Percentiles rank a stretch among this genome's conserved stretches.
These are phyloP conservation scores for Salix exigua DNA, from an alignment of 345 rosid species.

Conservation along the genomic window DNA sequence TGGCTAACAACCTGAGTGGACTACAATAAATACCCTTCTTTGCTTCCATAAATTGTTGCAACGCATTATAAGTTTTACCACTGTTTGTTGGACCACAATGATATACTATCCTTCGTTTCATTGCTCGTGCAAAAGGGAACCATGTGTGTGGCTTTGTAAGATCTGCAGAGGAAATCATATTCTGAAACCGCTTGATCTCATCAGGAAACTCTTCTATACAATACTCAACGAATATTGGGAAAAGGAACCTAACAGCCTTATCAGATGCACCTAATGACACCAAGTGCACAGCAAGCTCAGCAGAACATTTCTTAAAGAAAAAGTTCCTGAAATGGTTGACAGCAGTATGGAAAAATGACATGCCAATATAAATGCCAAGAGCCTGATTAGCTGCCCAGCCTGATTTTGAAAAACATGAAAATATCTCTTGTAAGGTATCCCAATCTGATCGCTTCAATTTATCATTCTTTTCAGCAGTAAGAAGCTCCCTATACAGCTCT, in stretches of 20 bases:
- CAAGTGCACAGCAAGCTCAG: constrained; percentile 42
- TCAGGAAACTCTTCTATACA: constrained; percentile 74
- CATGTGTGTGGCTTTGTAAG: constrained; percentile 82
- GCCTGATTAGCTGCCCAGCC: constrained; percentile 89
- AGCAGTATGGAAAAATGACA: constrained; percentile 82
- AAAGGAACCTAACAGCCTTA: constrained; percentile 67
- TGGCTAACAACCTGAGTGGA: constrained; percentile 89
- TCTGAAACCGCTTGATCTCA: constrained; percentile 59
- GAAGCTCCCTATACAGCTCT: constrained; percentile 54
- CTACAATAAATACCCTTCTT: constrained; percentile 85
- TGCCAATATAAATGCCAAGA: constrained; percentile 77
- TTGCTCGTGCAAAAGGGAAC: constrained; percentile 91
- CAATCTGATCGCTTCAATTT: constrained; percentile 39
- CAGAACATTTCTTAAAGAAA: constrained; percentile 47
- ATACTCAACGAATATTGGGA: constrained; percentile 81
- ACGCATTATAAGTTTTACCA: constrained; percentile 87
- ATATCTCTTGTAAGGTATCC: constrained; percentile 47
- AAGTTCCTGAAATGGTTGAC: constrained; percentile 43
- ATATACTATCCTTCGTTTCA: constrained; percentile 82
- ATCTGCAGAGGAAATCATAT: constrained; percentile 72
- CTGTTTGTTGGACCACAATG: constrained; percentile 98
- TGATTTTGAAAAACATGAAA: constrained; percentile 46
- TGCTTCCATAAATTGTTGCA: constrained; percentile 89
- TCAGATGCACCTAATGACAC: constrained; percentile 62
- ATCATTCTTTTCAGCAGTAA: constrained; percentile 29